A percentile compares a stretch with the other conserved stretches of the same genome.
phyloP scores from a whole-genome alignment of 441 rosid genomes.

The Manihot esculenta region DNA sequence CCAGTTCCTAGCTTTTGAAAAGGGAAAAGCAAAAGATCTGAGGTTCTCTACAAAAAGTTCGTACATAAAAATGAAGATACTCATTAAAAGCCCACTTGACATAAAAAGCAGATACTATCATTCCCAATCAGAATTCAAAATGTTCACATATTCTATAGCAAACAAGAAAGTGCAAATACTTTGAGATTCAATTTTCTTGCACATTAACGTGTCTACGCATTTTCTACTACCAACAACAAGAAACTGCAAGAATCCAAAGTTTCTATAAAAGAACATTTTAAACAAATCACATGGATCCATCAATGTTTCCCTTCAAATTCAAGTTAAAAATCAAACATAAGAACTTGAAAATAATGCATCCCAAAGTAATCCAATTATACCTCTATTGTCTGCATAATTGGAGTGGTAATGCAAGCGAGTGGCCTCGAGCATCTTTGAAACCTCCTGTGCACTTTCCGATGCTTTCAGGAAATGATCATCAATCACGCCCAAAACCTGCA shows the following conservation, averaged over 20 bases:
- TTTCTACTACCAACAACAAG: slow-evolving; percentile 4
- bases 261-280: neutral
- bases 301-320: neutral
- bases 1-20: neutral
- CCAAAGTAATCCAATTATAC: slow-evolving; percentile 16
- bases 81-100: slow-evolving; percentile 20
- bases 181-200: slow-evolving; percentile 12
- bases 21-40: slow-evolving; percentile 24
- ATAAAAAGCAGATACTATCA: slow-evolving; percentile 4
- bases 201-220: neutral
- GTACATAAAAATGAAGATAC: slow-evolving; percentile 14
- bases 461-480: slow-evolving; percentile 91
- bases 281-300: neutral
- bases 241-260: neutral
- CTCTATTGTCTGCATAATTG: slow-evolving; percentile 91
- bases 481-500: slow-evolving; percentile 54
- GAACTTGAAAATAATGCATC: neutral
- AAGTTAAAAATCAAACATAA: slow-evolving; percentile 1
- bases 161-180: slow-evolving; percentile 7
- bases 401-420: slow-evolving; percentile 93
- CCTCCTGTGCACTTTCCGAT: slow-evolving; percentile 87
- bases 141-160: neutral
- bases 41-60: slow-evolving; percentile 14
- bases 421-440: slow-evolving; percentile 88
- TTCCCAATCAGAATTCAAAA: neutral